These are phyloP conservation scores for Plectranthus barbatus DNA, from an alignment of 257 asterid species.

Conservation along the genomic window DNA sequence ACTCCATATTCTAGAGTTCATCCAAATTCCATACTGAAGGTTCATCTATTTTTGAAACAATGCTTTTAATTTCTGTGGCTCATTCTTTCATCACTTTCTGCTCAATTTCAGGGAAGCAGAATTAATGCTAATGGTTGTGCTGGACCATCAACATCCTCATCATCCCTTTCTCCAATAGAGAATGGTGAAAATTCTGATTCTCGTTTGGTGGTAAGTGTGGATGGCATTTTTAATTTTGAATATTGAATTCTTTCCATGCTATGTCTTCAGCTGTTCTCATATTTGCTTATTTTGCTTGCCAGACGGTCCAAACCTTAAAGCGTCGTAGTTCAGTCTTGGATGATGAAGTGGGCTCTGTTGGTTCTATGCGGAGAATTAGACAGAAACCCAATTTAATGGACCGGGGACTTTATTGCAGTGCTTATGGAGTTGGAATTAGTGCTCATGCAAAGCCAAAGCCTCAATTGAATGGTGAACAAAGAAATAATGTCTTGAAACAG, in stretches of 20 bases:
- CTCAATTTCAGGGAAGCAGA: slow-evolving; percentile 48
- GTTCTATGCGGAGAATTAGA: slow-evolving; percentile 70
- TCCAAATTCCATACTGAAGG: slow-evolving; percentile 49
- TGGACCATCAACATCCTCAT: slow-evolving; percentile 33
- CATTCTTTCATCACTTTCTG: background rate
- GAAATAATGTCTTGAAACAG: slow-evolving; percentile 20
- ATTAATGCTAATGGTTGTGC: slow-evolving; percentile 26
- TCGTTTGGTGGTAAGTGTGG: slow-evolving; percentile 33
- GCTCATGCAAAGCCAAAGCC: slow-evolving; percentile 39
- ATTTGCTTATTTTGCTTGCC: slow-evolving; percentile 9
- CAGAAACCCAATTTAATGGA: slow-evolving; percentile 56
- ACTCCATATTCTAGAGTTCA: slow-evolving; percentile 73
- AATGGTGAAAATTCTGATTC: slow-evolving; percentile 30
- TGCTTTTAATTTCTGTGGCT: background rate
- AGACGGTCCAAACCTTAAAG: slow-evolving; percentile 76
- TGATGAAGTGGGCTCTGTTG: slow-evolving; percentile 66
- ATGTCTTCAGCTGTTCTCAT: slow-evolving; percentile 5
- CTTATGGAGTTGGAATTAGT: slow-evolving; percentile 29
- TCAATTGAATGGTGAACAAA: slow-evolving; percentile 25
- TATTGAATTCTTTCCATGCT: background rate
- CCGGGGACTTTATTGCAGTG: slow-evolving; percentile 21
- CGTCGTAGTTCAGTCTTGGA: slow-evolving; percentile 72
- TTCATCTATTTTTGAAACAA: slow-evolving; percentile 8
- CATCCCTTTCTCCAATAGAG: slow-evolving; percentile 28
- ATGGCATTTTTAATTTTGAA: slow-evolving; percentile 4